These are phyloP conservation scores for Cladosporium colombiae DNA, from an alignment of 2,329 filamentous ascomycete genomes.

Conservation along the genomic window DNA sequence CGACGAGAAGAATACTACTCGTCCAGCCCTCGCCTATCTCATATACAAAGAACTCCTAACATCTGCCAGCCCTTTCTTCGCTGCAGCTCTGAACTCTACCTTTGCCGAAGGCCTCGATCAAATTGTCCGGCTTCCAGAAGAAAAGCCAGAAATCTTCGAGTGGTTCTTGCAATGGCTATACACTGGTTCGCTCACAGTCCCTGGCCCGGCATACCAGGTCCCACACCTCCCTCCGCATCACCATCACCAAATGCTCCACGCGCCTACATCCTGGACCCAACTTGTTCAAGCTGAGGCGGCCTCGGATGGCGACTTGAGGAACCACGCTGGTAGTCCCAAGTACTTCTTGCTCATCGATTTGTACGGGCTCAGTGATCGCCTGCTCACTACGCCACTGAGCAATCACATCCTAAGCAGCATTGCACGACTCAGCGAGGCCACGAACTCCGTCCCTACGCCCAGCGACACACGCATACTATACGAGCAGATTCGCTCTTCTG, in stretches of 20 bases:
- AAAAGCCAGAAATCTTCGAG: slow-evolving; percentile 49
- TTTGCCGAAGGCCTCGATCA: slow-evolving; percentile 50
- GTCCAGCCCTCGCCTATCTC: slow-evolving; percentile 42
- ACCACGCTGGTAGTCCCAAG: slow-evolving; percentile 49
- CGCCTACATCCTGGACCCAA: slow-evolving; percentile 6
- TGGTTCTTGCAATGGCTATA: slow-evolving; percentile 56
- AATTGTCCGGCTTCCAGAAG: slow-evolving; percentile 46
- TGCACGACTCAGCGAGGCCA: slow-evolving; percentile 47
- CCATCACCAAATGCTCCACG: slow-evolving; percentile 8
- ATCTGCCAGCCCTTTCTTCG: slow-evolving; percentile 52
- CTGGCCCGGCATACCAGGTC: slow-evolving; percentile 21
- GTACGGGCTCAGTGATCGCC: slow-evolving; percentile 49
- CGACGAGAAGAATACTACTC: slow-evolving; percentile 28
- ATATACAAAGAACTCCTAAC: slow-evolving; percentile 53
- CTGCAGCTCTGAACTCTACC: slow-evolving; percentile 49
- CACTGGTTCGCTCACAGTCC: slow-evolving; percentile 41
- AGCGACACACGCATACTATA: slow-evolving; percentile 52
- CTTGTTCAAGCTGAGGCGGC: slow-evolving; percentile 21
- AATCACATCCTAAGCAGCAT: slow-evolving; percentile 49
- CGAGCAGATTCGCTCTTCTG: slow-evolving; percentile 43
- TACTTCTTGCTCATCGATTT: slow-evolving; percentile 53
- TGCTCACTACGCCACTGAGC: slow-evolving; percentile 48
- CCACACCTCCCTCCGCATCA: slow-evolving; percentile 17
- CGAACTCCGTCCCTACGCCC: slow-evolving; percentile 53
- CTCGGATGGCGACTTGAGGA: slow-evolving; percentile 42